Conservation (phyloP, 78 protist species). For the Planoprotostelium fungivorum region DNA sequence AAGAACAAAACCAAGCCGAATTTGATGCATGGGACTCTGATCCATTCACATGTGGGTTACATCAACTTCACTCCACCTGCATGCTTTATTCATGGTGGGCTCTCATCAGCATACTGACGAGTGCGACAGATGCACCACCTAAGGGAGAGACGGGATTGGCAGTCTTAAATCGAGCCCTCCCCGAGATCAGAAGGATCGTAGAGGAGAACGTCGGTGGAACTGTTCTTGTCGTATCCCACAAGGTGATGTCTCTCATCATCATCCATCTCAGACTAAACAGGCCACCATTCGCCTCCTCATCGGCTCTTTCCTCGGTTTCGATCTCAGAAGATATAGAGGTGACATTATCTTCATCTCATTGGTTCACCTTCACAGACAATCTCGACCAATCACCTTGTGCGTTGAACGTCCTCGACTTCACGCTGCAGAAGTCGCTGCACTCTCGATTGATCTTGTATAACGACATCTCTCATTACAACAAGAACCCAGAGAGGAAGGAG, state of each 20-base stretch:
- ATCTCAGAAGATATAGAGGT: constrained; percentile 11
- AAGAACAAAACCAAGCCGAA: background rate
- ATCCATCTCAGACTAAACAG: background rate
- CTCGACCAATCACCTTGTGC: background rate
- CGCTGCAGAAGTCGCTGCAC: background rate
- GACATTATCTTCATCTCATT: background rate
- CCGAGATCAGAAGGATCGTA: constrained; percentile 1
- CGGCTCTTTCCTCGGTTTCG: constrained; percentile 8
- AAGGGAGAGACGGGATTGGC: constrained; percentile 3
- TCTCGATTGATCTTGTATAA: constrained; percentile 4
- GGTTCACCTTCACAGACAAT: background rate
- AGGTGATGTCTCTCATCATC: background rate
- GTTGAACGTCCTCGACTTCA: background rate
- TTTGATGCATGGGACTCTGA: background rate
- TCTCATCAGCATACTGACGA: no score
- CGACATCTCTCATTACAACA: constrained; percentile 8
- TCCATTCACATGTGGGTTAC: constrained; percentile 4
- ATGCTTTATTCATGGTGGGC: no score
- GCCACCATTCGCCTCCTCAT: constrained; percentile 1
- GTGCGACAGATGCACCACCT: background rate
- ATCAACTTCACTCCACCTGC: background rate
- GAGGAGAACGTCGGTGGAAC: background rate
- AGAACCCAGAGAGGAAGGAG: background rate
- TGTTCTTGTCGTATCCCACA: background rate
- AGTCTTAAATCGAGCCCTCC: constrained; percentile 1